Base-by-base conservation (phyloP, 805 yeast species). In the Saccharomycopsis oosterbeekiorum region DNA sequence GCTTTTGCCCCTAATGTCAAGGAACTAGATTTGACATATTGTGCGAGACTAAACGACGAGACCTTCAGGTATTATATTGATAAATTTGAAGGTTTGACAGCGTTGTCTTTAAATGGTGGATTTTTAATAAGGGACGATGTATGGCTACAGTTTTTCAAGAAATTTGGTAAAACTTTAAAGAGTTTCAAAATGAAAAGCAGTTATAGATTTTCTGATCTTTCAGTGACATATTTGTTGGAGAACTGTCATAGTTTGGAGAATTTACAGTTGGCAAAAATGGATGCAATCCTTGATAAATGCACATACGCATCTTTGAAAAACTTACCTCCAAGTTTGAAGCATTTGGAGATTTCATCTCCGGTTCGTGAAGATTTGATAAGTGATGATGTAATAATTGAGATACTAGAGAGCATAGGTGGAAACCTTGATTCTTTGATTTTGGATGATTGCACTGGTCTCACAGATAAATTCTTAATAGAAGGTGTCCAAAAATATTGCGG, bases 1-100 rank as follows among this genome's bases (percentile, higher is more conserved):
- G 78, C 96, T 0, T 86, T 75, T 70, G 89, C 97, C 66, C 97
- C 97, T 0, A 77, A 85, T 34, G 64, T 94, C 2, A 84, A 81
- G 65, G 71, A 77, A 1, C 70, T 94, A 54, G 85, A 85, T 0
- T 74, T 94, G 55, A 83, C 84, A 62, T 93, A 92, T 97, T 93
- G 98, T 76, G 99, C 99, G 4, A 92, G 88, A 67, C 74, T 94
- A 50, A 90, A 87, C 67, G 88, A 88, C 69, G 91, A 86, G 65
- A 86, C 87, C 61, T 70, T 94, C 62, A 69, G 76, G 17, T 87
- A 89, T 69, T 82, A 80, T 63, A 79, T 82, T 4, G 74, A 82
- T 10, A 85, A 88, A 64, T 75, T 93, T 51, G 73, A 74, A 0
- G 72, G 80, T 37, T 75, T 94, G 56, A 75, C 71, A 15, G 76